Conservation (phyloP, 1,284 basidiomycete genomes). For the Ustilago curta region DNA sequence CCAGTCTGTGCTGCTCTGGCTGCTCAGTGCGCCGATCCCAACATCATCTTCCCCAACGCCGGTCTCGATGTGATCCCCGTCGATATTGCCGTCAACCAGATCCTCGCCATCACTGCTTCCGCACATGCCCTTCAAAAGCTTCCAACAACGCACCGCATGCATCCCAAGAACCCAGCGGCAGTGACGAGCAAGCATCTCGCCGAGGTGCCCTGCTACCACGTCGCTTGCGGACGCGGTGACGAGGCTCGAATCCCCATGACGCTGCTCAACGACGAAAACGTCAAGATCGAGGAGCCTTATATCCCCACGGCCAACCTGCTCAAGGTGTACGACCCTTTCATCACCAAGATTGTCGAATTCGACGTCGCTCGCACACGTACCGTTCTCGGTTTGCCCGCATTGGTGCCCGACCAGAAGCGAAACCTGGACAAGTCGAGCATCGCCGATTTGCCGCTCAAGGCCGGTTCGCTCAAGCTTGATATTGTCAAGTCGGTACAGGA, state of each 20-base stretch:
- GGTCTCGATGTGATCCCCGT: conserved; percentile 51
- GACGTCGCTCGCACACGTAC: conserved; percentile 34
- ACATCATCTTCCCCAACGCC: conserved; percentile 35
- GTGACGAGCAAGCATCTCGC: conserved; percentile 39
- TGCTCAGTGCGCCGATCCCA: conserved; percentile 25
- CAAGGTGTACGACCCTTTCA: conserved; percentile 48
- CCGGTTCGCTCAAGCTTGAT: conserved; percentile 26
- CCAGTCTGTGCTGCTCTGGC: conserved; percentile 51
- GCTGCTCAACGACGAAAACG: conserved; percentile 31
- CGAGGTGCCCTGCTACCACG: conserved; percentile 50
- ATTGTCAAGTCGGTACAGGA: conserved; percentile 37
- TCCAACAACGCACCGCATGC: conserved; percentile 37
- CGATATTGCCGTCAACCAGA: conserved; percentile 51
- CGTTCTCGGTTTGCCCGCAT: conserved; percentile 31
- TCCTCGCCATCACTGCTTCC: conserved; percentile 46
- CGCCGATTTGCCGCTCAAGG: conserved; percentile 35
- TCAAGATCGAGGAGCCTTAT: conserved; percentile 44
- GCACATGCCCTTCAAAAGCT: conserved; percentile 44
- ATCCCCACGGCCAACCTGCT: conserved; percentile 41
- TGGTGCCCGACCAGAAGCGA: conserved; percentile 22
- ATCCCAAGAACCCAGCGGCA: conserved; percentile 43
- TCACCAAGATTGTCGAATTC: conserved; percentile 46
- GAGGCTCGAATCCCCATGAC: conserved; percentile 39
- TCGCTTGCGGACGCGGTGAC: conserved; percentile 39
- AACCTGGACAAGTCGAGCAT: conserved; percentile 13